Evolutionary conservation across 495 filamentous ascomycete genomes (phyloP), one percentile per base, ranked within the genome.

Genomic region (Penicillium canariense): DNA sequence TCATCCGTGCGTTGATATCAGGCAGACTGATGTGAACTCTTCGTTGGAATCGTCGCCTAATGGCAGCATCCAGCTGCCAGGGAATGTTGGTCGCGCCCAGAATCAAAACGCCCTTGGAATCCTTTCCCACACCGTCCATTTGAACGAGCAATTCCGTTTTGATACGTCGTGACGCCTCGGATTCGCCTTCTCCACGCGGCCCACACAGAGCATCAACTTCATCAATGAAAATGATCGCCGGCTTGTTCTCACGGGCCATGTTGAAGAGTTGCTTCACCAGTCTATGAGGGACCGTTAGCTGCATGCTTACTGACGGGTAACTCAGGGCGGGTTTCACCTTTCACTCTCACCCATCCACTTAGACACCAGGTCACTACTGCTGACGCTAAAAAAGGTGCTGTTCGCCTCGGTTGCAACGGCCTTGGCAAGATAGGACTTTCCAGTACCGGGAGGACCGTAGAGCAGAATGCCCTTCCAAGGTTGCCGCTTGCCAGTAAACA

Each of bases 331-430:
- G 18, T 25, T 14, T 30, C 43, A 96, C 93, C 93, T 80, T 82
- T 98, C 94, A 81, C 87, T 91, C 71, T 98, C 94, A 72, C 94
- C 94, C 95, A 98, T 97, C 94, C 94, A 98, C 68, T 98, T 98
- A 53, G 87, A 92, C 27, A 97, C 95, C 72, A 98, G 68, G 68
- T 97, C 95, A 76, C 89, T 94, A 75, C 88, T 93, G 75, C 89
- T 95, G 56, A 98, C 91, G 66, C 91, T 96, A 79, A 98, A 98
- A 68, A 98, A 98, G n/a, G 94, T 98, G 70, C 91, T 96, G 68
- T 97, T 97, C 43, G 95, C 95, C 68, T 98, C 94, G 9, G 94
- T 98, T 52, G 94, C 94, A 32, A 98, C 95, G 8, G 94, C 94
- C 67, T 97, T 97, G 55, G 94, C 94, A 35, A 98, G 78, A 70